Evolutionary conservation across 2,329 filamentous ascomycete genomes (phyloP), one percentile per base, ranked within the genome.

Genomic region (Ascochyta rabiei): DNA sequence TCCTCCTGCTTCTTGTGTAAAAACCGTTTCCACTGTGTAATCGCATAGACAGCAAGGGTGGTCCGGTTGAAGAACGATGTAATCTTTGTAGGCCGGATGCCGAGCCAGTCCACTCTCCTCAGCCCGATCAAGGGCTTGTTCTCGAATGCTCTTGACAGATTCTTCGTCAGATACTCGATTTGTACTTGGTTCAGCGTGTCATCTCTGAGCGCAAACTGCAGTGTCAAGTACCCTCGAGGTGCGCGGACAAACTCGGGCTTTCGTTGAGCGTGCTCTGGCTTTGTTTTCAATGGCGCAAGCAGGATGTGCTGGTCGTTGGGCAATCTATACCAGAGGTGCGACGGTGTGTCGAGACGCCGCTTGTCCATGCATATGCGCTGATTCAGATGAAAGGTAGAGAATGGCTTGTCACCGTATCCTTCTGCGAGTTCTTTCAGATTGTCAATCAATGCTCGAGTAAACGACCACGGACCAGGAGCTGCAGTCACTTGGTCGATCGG

Each of bases 391-490:
- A 67, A 70, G 0, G 72, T 71, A 1, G 66, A 70, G 48, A 75
- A 70, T 0, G 67, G 64, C 4, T 56, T 56, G n/a, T 68, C 62
- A 3, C 39, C 39, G 31, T 64, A 64, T 12, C 68, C 56, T 4
- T 48, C 10, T 2, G 65, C 50, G 3, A 74, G 60, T 16, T 67
- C 48, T 4, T 63, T 67, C 16, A 73, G 19, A 0, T 67, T 61
- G 33, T 72, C 66, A 18, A 75, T 74, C 21, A 75, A 54, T 2
- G 66, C 71, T n/a, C 71, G 60, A 1, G 72, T 75, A 38, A 74
- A 75, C 0, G 70, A 73, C 13, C 67, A 57, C 2, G 49, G 26
- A 5, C 73, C 73, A 0, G 72, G 72, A 2, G 62, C 46, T 6
- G 66, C 60, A 1, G 72, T 75, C 2, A 64, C 67, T 6, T 58